Percentiles rank a stretch among this genome's conserved stretches.
These are phyloP conservation scores for Westerdykella sp. DNA, from an alignment of 2,329 filamentous ascomycete genomes.

Conservation along the genomic window DNA sequence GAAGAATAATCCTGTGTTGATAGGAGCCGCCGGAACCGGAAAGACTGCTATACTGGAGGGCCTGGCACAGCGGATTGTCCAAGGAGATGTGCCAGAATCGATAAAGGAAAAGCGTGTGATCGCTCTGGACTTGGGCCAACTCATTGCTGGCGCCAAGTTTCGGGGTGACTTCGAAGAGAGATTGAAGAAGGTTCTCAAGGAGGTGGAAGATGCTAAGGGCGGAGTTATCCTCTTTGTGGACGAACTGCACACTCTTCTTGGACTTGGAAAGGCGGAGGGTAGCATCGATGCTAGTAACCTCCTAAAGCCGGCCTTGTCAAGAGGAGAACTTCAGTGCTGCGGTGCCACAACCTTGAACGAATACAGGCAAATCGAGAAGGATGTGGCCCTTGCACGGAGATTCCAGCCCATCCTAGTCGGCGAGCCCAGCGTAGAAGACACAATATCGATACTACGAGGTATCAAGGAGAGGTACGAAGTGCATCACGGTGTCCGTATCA, in stretches of 20 bases:
- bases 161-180: constrained; percentile 94
- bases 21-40: constrained; percentile 82
- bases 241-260: constrained; percentile 84
- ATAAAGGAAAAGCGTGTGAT: constrained; percentile 92
- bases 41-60: constrained; percentile 94
- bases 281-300: constrained; percentile 95
- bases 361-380: constrained; percentile 91
- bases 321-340: constrained; percentile 90
- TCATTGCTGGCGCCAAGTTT: constrained; percentile 95
- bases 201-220: constrained; percentile 83
- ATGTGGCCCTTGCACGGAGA: constrained; percentile 81
- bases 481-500: constrained; percentile 92
- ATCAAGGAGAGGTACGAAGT: constrained; percentile 98
- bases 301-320: constrained; percentile 84
- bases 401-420: constrained; percentile 95
- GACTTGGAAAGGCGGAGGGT: constrained; percentile 89
- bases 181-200: constrained; percentile 81
- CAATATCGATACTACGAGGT: constrained; percentile 88
- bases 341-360: constrained; percentile 91
- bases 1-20: constrained; percentile 95
- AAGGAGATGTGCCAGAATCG: constrained; percentile 89
- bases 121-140: constrained; percentile 76
- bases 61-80: constrained; percentile 79
- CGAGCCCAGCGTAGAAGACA: constrained; percentile 85
- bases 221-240: constrained; percentile 93